phyloP scores from a whole-genome alignment of 208 protist species.

The Acanthamoeba culbertsoni region DNA sequence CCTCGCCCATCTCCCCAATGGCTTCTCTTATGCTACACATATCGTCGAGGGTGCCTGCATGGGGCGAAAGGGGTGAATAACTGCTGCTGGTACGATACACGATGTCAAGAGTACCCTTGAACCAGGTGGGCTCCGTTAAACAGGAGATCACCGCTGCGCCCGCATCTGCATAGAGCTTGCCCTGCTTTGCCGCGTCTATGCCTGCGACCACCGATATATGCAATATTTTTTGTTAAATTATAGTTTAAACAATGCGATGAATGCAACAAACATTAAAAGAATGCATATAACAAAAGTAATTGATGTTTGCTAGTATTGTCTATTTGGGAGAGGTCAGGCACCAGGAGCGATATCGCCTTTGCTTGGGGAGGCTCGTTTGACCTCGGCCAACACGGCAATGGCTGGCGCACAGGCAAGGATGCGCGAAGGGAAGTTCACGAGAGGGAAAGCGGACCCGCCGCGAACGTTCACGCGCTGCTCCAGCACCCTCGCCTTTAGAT shows the following conservation, averaged over 20 bases:
- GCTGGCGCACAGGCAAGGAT: background rate
- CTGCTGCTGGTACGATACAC: background rate
- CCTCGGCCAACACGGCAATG: slow-evolving; percentile 75
- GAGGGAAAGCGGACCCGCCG: background rate
- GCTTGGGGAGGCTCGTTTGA: slow-evolving; percentile 81
- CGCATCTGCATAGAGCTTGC: slow-evolving; percentile 64
- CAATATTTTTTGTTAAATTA: background rate
- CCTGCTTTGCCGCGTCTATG: slow-evolving; percentile 69
- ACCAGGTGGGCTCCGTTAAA: slow-evolving; percentile 84
- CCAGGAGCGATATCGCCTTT: slow-evolving; percentile 76
- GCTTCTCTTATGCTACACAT: slow-evolving; percentile 58
- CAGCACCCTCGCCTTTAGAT: background rate
- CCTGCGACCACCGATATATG: background rate
- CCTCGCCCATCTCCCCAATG: slow-evolving; percentile 17
- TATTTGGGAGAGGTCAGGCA: background rate
- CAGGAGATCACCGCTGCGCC: slow-evolving; percentile 78
- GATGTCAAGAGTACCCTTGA: slow-evolving; percentile 65
- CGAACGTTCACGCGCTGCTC: background rate
- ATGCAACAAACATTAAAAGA: background rate
- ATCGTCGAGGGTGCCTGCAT: slow-evolving; percentile 72
- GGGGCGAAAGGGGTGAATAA: too few species aligned
- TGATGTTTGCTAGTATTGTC: background rate
- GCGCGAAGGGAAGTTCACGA: background rate
- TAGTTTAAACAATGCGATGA: background rate
- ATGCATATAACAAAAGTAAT: background rate